Base-by-base conservation (phyloP, 2,329 filamentous ascomycete genomes). In the Dothistroma septosporum region DNA sequence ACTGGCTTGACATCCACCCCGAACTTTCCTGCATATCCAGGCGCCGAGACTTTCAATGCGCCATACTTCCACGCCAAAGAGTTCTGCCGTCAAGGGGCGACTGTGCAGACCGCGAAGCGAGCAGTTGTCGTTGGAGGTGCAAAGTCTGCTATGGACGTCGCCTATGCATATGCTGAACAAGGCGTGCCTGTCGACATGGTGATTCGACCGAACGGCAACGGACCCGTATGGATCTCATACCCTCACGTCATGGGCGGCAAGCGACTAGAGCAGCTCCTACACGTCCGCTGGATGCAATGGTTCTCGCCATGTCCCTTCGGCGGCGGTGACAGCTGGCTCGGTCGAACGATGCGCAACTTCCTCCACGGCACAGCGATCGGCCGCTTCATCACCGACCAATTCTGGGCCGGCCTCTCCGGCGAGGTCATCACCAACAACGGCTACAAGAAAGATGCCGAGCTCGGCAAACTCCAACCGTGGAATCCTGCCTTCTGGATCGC, bases 301-400 rank as follows among this genome's bases (percentile, higher is more conserved):
- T 85, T 92, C 73, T 87, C 84, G 55, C 89, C 90, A 0, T 92
- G 88, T 70, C 81, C 88, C 14, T 92, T 87, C 86, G 87, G 86
- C 4, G 77, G 80, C 1, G 82, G 80, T 1, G 86, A 86, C 68
- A 87, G 86, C 0, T 88, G 76, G 79, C 12, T 76, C 75, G 58
- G 57, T 7, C 56, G 57, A 32, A 54, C 31, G 11, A 76, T 84
- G 1, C 79, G 85, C 3, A 69, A 73, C 10, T 84, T 87, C 61
- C 76, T 86, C 52, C 85, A 89, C 64, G 76, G 78, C 22, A 87
- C 83, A 0, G 73, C 76, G 35, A 57, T 87, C 1, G 86, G 87
- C 1, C 79, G 84, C 0, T 76, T 75, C 55, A 72, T 88, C 21
- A 81, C 84, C 4, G 76, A 82, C 44, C 70, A 73, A 0, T 87